phyloP scores from a whole-genome alignment of 768 basidiomycete genomes.

The Trametes sanguinea region DNA sequence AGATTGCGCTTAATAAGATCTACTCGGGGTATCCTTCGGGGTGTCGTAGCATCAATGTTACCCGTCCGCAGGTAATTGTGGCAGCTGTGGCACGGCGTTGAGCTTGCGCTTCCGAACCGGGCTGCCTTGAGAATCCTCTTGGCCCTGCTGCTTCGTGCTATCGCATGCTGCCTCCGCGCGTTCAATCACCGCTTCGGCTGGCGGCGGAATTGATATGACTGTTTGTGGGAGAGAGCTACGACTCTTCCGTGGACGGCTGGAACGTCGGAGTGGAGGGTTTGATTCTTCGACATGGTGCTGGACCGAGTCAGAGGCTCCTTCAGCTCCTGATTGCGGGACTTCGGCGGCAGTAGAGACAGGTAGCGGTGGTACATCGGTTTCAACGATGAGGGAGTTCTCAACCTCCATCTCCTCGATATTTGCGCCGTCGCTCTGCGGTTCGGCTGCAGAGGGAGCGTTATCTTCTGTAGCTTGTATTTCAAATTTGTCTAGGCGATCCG shows the following conservation, averaged over 20 bases:
- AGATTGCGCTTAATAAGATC: slow-evolving; percentile 41
- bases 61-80: not conserved
- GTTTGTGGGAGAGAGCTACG: slow-evolving; percentile 14
- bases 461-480: not conserved
- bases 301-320: not conserved
- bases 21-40: not conserved
- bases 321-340: not conserved
- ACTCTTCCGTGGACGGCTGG: slow-evolving; percentile 21
- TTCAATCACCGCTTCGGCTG: not conserved
- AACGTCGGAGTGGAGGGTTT: slow-evolving; percentile 21
- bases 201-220: not conserved
- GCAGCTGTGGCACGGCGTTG: not conserved
- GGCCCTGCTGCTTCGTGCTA: not conserved
- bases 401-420: slow-evolving; percentile 19
- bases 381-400: slow-evolving; percentile 4
- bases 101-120: slow-evolving; percentile 18
- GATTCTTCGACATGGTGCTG: not conserved
- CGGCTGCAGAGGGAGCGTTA: not conserved
- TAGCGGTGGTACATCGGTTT: not conserved
- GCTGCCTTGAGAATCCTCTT: slow-evolving; percentile 5
- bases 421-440: not conserved
- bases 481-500: not conserved
- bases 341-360: not conserved
- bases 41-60: not conserved
- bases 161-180: not conserved